phyloP scores from a whole-genome alignment of 805 yeast species.

The Yarrowia divulgata region DNA sequence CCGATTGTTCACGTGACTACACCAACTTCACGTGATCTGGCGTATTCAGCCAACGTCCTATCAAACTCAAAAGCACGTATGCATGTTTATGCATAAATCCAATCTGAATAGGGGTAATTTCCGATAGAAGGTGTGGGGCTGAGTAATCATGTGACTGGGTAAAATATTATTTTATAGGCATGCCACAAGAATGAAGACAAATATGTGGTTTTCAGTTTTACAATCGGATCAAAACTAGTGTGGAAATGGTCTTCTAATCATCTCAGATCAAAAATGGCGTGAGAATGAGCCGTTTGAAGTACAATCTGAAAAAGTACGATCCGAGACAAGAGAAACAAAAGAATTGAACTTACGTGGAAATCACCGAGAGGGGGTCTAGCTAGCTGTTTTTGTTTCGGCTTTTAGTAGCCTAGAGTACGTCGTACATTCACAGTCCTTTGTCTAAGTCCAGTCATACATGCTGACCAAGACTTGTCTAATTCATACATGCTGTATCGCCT shows the following conservation, averaged over 20 bases:
- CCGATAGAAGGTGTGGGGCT: not conserved
- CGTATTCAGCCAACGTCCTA: not conserved
- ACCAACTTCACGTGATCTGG: not conserved
- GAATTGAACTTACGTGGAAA: too few species aligned
- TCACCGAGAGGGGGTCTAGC: too few species aligned
- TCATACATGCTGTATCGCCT: not conserved
- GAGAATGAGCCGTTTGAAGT: slow-evolving; percentile 22
- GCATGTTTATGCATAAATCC: not conserved
- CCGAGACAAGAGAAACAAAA: not conserved
- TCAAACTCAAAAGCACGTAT: not conserved
- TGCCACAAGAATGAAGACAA: too few species aligned
- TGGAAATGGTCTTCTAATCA: too few species aligned
- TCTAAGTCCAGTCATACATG: too few species aligned
- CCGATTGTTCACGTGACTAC: not conserved
- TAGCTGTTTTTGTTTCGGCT: too few species aligned
- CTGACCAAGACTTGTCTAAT: too few species aligned
- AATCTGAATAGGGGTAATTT: not conserved
- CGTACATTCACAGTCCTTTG: too few species aligned
- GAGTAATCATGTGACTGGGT: not conserved
- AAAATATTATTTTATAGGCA: too few species aligned
- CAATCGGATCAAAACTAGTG: not conserved
- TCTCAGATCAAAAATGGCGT: not conserved
- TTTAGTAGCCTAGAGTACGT: too few species aligned
- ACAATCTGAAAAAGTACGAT: not conserved
- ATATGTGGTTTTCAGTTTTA: not conserved